These are phyloP conservation scores for Dovyalis caffra DNA, from an alignment of 345 rosid genomes.

Conservation along the genomic window DNA sequence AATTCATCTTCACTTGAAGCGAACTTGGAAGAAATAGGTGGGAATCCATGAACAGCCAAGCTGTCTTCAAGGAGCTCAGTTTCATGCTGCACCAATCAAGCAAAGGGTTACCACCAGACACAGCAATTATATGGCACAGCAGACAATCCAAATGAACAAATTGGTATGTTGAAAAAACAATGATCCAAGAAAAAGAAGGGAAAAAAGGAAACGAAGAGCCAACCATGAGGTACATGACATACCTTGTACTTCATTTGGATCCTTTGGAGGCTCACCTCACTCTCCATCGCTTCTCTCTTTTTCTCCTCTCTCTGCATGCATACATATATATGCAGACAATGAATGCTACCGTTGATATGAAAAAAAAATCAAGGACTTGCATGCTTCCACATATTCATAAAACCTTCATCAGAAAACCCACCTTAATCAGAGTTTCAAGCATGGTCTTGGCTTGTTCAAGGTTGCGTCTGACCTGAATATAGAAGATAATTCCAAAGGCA, in stretches of 20 bases:
- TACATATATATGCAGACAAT: constrained; percentile 15
- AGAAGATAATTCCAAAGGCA: constrained; percentile 12
- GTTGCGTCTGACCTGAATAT: constrained; percentile 89
- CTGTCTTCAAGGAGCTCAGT: constrained; percentile 82
- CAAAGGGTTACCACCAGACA: not conserved
- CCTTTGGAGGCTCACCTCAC: constrained; percentile 87
- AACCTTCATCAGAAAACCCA: constrained; percentile 25
- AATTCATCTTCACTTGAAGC: constrained; percentile 87
- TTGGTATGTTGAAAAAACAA: not conserved
- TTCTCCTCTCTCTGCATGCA: constrained; percentile 84
- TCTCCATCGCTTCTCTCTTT: constrained; percentile 85
- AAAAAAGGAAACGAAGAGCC: not conserved
- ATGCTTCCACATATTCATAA: not conserved
- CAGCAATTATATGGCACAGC: not conserved
- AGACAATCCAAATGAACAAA: not conserved
- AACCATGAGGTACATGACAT: not conserved
- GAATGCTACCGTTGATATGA: not conserved
- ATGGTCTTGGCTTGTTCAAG: constrained; percentile 93
- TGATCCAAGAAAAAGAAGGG: not conserved
- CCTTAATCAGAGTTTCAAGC: constrained; percentile 90
- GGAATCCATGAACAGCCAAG: constrained; percentile 65
- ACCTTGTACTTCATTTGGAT: constrained; percentile 91
- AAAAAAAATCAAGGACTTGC: not conserved
- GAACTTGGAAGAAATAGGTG: constrained; percentile 57
- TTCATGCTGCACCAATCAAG: constrained; percentile 52